A percentile compares a stretch with the other conserved stretches of the same genome.
phyloP scores from a whole-genome alignment of 2,329 filamentous ascomycete species.

The Podosphaera xanthii region DNA sequence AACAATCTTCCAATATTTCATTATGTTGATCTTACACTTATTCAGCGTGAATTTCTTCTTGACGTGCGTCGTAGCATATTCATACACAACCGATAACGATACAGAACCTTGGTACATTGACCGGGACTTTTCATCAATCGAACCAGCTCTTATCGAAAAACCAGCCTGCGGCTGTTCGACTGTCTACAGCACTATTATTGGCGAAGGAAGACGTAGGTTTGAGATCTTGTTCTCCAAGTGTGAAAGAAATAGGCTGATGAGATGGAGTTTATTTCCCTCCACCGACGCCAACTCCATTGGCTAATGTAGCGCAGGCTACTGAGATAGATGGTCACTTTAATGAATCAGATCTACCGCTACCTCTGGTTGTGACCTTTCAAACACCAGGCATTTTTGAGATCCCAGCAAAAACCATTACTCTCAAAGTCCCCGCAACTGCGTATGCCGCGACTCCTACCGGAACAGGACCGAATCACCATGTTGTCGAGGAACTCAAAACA shows the following conservation, averaged over 20 bases:
- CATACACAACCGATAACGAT: constrained; percentile 34
- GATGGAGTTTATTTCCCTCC: constrained; percentile 10
- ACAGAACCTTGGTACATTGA: constrained; percentile 31
- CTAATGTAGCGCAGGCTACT: constrained; percentile 15
- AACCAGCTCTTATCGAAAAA: constrained; percentile 12
- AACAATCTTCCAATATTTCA: constrained; percentile 18
- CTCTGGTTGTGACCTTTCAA: constrained; percentile 28
- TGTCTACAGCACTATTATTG: constrained; percentile 48
- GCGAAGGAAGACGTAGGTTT: constrained; percentile 38
- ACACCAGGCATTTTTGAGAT: constrained; percentile 55
- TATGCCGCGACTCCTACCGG: constrained; percentile 38
- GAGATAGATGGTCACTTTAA: constrained; percentile 5
- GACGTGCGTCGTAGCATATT: constrained; percentile 28
- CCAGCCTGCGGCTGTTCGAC: constrained; percentile 47
- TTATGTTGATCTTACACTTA: constrained; percentile 53
- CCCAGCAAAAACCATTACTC: constrained; percentile 46
- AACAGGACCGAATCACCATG: constrained; percentile 41
- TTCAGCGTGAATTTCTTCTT: constrained; percentile 38
- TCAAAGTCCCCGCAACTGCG: constrained; percentile 44
- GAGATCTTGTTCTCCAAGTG: neutral
- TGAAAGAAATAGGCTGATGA: neutral
- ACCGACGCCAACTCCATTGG: neutral
- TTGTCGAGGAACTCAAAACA: constrained; percentile 50
- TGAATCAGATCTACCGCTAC: constrained; percentile 20
- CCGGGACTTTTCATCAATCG: constrained; percentile 11